Evolutionary conservation across 495 filamentous ascomycete species (phyloP).

Genomic region (Penicillium psychrofluorescens): DNA sequence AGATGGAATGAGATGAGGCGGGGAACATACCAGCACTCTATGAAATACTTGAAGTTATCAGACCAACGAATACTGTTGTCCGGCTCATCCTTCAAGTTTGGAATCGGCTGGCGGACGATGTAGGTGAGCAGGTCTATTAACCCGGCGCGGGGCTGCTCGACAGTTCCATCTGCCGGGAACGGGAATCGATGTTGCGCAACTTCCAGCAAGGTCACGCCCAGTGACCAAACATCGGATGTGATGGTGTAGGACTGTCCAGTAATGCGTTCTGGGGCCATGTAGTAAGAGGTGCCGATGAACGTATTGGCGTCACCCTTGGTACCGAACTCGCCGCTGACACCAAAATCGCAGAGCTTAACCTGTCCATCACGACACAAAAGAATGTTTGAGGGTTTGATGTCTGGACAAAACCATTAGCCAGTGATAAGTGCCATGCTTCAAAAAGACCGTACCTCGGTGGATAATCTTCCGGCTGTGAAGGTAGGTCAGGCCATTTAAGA

Average conservation of each 20-base stretch:
- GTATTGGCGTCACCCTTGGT: constrained; percentile 98
- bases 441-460: constrained; percentile 56
- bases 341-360: constrained; percentile 97
- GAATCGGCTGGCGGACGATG: constrained; percentile 92
- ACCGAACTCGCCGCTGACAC: constrained; percentile 94
- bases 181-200: constrained; percentile 97
- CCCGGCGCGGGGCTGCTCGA: constrained; percentile 79
- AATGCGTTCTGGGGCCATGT: constrained; percentile 98
- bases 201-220: constrained; percentile 92
- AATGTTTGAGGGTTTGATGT: constrained; percentile 98
- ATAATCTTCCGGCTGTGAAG: constrained; percentile 97
- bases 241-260: constrained; percentile 97
- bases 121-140: constrained; percentile 94
- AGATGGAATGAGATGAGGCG: not conserved
- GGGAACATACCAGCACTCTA: constrained; percentile 89
- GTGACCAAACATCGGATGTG: constrained; percentile 95
- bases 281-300: constrained; percentile 97
- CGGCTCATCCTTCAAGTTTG: constrained; percentile 92
- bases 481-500: constrained; percentile 90
- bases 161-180: constrained; percentile 92
- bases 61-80: constrained; percentile 77
- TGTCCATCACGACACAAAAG: constrained; percentile 86
- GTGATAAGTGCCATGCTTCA: too few species aligned
- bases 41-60: constrained; percentile 96
- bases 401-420: constrained; percentile 24